A percentile compares a stretch with the other conserved stretches of the same genome.
Evolutionary conservation across 2,329 filamentous ascomycete genomes (phyloP).

Genomic region (Madurella fahalii): DNA sequence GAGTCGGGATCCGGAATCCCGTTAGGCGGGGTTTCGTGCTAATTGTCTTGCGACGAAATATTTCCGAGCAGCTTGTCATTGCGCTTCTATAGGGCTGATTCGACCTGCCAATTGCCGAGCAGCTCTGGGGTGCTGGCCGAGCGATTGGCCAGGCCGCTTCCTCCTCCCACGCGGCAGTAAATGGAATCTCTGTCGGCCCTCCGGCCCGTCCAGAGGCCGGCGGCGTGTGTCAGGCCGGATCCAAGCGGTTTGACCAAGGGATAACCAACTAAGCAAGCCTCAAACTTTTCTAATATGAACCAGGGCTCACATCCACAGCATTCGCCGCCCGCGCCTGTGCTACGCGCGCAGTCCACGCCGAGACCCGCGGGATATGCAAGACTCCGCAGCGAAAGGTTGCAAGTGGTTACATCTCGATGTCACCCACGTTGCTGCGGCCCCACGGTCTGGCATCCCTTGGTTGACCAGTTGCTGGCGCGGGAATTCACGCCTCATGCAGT

Average conservation of each 20-base stretch:
- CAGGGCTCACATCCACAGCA: slow-evolving; percentile 3
- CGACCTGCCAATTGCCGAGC: background rate
- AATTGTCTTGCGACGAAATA: background rate
- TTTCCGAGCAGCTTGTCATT: background rate
- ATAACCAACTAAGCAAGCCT: background rate
- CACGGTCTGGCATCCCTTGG: background rate
- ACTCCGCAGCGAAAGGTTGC: background rate
- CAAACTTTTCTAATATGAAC: background rate
- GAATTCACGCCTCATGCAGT: background rate
- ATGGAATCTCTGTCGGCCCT: slow-evolving; percentile 4
- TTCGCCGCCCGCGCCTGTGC: background rate
- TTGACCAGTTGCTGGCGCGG: background rate
- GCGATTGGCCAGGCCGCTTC: slow-evolving; percentile 13
- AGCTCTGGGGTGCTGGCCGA: background rate
- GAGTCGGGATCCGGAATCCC: too few relatives aligned
- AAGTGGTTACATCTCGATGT: background rate
- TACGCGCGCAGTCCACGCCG: too few relatives aligned
- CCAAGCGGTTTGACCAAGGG: slow-evolving; percentile 11
- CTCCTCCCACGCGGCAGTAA: slow-evolving; percentile 14
- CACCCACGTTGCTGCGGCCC: background rate
- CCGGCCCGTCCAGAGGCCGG: slow-evolving; percentile 4
- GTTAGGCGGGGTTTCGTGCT: background rate
- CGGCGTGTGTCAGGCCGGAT: slow-evolving; percentile 12
- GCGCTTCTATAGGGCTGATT: background rate
- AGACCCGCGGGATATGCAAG: too few relatives aligned